These are phyloP conservation scores for Drosera capensis DNA, from an alignment of 148 eudicot genomes.

Conservation along the genomic window DNA sequence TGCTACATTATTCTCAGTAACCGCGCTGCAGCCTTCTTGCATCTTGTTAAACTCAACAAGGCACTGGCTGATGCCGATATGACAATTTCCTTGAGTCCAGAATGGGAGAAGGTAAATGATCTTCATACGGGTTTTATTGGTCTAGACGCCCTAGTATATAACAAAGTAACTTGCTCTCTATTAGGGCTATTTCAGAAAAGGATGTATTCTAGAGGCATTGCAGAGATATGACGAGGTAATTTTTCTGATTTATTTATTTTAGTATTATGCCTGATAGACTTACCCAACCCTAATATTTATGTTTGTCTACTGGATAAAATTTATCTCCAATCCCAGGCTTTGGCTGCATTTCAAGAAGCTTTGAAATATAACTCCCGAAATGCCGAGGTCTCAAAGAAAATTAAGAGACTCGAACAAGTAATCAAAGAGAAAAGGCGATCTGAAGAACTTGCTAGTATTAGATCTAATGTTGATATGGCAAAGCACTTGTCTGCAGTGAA, in stretches of 20 bases:
- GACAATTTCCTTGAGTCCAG: constrained; percentile 64
- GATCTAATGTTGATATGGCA: constrained; percentile 67
- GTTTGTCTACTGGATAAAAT: constrained; percentile 12
- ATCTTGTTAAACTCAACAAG: constrained; percentile 77
- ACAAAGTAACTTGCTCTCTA: constrained; percentile 3
- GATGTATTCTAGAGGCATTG: constrained; percentile 89
- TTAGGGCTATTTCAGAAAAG: constrained; percentile 97
- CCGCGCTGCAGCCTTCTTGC: constrained; percentile 97
- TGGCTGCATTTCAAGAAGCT: constrained; percentile 64
- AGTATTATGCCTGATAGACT: constrained; percentile 1
- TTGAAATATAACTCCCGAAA: constrained; percentile 69
- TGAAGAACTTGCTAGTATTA: constrained; percentile 60
- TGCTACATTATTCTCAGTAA: constrained; percentile 36
- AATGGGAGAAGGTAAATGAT: constrained; percentile 80
- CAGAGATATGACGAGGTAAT: constrained; percentile 80
- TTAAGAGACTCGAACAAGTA: constrained; percentile 70
- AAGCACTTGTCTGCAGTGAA: constrained; percentile 56
- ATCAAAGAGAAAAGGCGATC: constrained; percentile 61
- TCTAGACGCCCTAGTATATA: no score
- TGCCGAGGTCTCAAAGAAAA: constrained; percentile 77
- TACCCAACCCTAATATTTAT: background rate
- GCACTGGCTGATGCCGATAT: constrained; percentile 94
- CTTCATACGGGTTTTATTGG: no score
- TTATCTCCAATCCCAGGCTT: no score
- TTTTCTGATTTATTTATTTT: background rate